phyloP scores from a whole-genome alignment of 768 basidiomycete genomes.

The Suillus variegatus region DNA sequence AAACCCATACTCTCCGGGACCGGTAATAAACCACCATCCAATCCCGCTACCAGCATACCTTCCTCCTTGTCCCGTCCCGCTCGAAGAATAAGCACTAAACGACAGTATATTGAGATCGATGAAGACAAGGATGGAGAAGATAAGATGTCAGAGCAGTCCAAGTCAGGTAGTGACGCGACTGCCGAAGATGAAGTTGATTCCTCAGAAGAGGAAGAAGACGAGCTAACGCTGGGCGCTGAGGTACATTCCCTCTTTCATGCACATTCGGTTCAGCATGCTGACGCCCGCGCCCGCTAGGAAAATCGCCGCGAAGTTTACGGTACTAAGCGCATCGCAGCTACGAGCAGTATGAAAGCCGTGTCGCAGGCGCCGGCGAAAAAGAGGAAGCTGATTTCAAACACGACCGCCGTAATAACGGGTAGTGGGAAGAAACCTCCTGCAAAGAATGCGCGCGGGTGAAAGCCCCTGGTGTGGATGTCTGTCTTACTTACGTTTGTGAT shows the following conservation, averaged over 20 bases:
- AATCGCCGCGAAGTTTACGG: constrained; percentile 40
- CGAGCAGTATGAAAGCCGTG: constrained; percentile 9
- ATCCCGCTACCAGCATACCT: background rate
- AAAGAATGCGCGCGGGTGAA: background rate
- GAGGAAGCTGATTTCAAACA: constrained; percentile 17
- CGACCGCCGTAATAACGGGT: background rate
- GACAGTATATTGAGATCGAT: constrained; percentile 34
- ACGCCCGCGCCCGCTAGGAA: constrained; percentile 29
- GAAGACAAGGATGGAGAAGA: constrained; percentile 27
- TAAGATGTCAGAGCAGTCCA: constrained; percentile 9
- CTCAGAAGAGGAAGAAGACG: constrained; percentile 49
- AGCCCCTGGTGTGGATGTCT: background rate
- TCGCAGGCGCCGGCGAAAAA: constrained; percentile 21
- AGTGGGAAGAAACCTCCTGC: background rate
- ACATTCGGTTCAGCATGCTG: background rate
- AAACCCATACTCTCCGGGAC: background rate
- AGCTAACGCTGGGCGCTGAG: constrained; percentile 61
- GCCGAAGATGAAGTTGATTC: constrained; percentile 29
- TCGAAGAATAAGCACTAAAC: constrained; percentile 25
- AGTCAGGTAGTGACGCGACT: constrained; percentile 16
- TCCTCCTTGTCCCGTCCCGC: constrained; percentile 13
- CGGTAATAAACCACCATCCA: background rate
- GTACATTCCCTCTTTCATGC: constrained; percentile 32
- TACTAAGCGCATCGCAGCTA: constrained; percentile 27
- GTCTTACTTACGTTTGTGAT: background rate